Conservation (phyloP, 345 rosid genomes). For the Toxicodendron radicans region DNA sequence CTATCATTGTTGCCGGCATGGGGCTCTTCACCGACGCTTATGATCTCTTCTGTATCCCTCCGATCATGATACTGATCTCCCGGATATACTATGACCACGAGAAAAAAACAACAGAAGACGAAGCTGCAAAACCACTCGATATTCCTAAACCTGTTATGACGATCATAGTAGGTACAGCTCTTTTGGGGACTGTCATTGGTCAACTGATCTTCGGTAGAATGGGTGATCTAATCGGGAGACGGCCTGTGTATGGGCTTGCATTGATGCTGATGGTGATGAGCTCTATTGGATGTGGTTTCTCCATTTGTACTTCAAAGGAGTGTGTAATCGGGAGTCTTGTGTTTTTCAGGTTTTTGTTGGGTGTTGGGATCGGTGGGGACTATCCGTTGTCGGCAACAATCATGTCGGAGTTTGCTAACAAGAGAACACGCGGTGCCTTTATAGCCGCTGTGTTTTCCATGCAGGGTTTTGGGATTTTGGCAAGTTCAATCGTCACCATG, state of each 20-base stretch:
- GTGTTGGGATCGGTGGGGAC: constrained; percentile 77
- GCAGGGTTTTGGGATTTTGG: constrained; percentile 75
- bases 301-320: constrained; percentile 46
- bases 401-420: constrained; percentile 84
- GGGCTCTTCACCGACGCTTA: constrained; percentile 67
- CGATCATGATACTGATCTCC: constrained; percentile 39
- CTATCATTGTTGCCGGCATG: constrained; percentile 61
- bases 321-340: constrained; percentile 61
- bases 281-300: constrained; percentile 69
- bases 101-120: too few relatives aligned
- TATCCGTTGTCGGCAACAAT: constrained; percentile 79
- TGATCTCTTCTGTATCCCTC: constrained; percentile 63
- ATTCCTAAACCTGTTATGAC: constrained; percentile 22
- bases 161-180: constrained; percentile 41
- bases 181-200: constrained; percentile 62
- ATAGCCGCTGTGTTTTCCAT: constrained; percentile 72
- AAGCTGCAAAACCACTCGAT: background rate
- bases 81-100: constrained; percentile 38
- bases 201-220: constrained; percentile 58
- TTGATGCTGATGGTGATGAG: constrained; percentile 55
- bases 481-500: constrained; percentile 52
- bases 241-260: constrained; percentile 57
- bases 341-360: constrained; percentile 63
- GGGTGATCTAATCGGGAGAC: constrained; percentile 65
- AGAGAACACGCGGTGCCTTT: constrained; percentile 68